Base-by-base conservation (phyloP, 352 stramenopile genomes). In the Aphanomyces stellatus region DNA sequence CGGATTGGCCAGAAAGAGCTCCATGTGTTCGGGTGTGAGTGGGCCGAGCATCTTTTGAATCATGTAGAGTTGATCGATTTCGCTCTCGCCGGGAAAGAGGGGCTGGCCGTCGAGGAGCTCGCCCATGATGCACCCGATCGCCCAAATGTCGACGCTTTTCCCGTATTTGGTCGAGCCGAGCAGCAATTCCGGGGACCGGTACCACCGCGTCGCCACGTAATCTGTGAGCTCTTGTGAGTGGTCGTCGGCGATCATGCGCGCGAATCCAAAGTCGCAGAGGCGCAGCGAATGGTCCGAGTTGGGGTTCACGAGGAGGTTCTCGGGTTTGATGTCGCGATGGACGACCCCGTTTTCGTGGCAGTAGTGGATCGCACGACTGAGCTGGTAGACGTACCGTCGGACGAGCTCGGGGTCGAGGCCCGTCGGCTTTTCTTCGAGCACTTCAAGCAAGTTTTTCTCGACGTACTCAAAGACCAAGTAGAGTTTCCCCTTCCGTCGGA, bases 1-100 rank as follows among this genome's bases (percentile, higher is more conserved):
- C 30, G 90, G 85, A 66, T 98, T 98, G 22, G 79, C 76, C 41
- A 93, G 76, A 65, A 98, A 98, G 2, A 97, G 72, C 70, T 97
- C 84, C 78, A 93, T 91, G 65, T 98, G 91, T 3, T 82, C 84
- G 67, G 92, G 85, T n/a, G 91, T 91, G 17, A 98, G 35, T 11
- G 78, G 72, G 0, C 81, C 82, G 11, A 91, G 70, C 24, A 83
- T 71, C 31, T 76, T 35, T 74, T 76, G 60, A 34, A 78, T 79
- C 37, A 79, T 66, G 61, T 76, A 71, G 17, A 79, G 62, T 48
- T 76, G 70, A 34, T 79, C 72, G 28, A 77, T 63, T 69, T 81
- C 74, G 28, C 46, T 81, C 46, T 92, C 81, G 34, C 83, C 83
- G 1, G 87, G 81, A 34, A 98, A 82, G 1, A 93, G 82, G 2